Conservation (phyloP, 1,284 basidiomycete genomes). For the Fomitopsis palustris region DNA sequence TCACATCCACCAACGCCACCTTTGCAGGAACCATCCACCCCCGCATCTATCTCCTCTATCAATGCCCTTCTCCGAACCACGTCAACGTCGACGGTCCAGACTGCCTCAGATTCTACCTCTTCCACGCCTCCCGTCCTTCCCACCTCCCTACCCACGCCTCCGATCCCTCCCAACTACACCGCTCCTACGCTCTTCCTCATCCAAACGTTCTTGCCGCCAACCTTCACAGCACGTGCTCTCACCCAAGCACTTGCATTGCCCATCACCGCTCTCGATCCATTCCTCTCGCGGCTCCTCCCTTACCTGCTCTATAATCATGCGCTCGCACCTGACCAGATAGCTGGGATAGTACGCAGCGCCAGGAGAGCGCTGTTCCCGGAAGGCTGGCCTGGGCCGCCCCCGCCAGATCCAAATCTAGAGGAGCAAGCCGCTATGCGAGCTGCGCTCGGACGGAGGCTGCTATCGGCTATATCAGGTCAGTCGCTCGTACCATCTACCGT, state of each 20-base stretch:
- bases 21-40: slow-evolving; percentile 9
- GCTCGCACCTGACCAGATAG: slow-evolving; percentile 50
- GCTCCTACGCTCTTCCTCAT: slow-evolving; percentile 17
- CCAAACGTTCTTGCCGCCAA: slow-evolving; percentile 17
- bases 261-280: slow-evolving; percentile 23
- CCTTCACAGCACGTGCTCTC: slow-evolving; percentile 23
- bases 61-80: slow-evolving; percentile 10
- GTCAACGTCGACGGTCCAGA: slow-evolving; percentile 11
- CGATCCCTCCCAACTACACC: slow-evolving; percentile 17
- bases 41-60: slow-evolving; percentile 2
- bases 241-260: slow-evolving; percentile 27
- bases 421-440: slow-evolving; percentile 61
- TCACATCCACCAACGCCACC: background rate
- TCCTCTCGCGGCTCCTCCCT: slow-evolving; percentile 51
- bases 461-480: slow-evolving; percentile 44
- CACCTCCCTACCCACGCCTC: slow-evolving; percentile 9
- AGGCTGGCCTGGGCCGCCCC: slow-evolving; percentile 69
- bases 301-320: slow-evolving; percentile 53
- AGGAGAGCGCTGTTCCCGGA: slow-evolving; percentile 75
- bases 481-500: slow-evolving; percentile 1
- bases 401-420: slow-evolving; percentile 64
- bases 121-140: slow-evolving; percentile 10
- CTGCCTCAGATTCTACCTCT: slow-evolving; percentile 9
- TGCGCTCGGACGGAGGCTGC: slow-evolving; percentile 45
- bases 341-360: slow-evolving; percentile 43